Evolutionary conservation across 495 filamentous ascomycete genomes (phyloP).

Genomic region (Elasticomyces elasticus): DNA sequence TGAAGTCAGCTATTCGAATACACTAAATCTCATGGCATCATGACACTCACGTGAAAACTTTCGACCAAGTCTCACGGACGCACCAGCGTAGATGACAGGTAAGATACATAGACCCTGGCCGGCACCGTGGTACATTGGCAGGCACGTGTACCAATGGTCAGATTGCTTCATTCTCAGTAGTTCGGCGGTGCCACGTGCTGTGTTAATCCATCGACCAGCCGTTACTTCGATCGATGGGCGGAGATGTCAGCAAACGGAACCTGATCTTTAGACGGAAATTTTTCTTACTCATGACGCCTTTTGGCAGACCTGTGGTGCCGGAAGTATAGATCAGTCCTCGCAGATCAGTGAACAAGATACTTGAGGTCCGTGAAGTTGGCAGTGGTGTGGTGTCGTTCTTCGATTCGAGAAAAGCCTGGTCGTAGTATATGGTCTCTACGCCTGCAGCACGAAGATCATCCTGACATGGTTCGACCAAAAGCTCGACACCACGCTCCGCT

Average conservation of each 20-base stretch:
- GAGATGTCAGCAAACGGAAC: too few relatives aligned
- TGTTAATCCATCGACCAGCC: constrained; percentile 8
- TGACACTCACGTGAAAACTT: constrained; percentile 54
- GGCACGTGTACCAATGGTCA: constrained; percentile 80
- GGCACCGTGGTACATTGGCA: constrained; percentile 80
- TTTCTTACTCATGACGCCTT: constrained; percentile 77
- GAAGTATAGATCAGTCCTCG: constrained; percentile 74
- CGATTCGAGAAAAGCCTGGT: constrained; percentile 8
- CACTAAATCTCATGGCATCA: not conserved
- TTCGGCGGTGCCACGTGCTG: constrained; percentile 1
- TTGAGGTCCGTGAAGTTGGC: not conserved
- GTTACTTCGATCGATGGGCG: too few relatives aligned
- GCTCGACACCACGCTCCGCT: constrained; percentile 6
- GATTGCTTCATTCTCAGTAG: constrained; percentile 41
- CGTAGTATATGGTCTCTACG: constrained; percentile 7
- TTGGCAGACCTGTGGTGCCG: constrained; percentile 85
- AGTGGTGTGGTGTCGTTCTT: constrained; percentile 12
- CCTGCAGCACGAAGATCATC: constrained; percentile 1
- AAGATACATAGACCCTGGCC: constrained; percentile 50
- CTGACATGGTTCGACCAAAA: constrained; percentile 11
- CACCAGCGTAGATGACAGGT: constrained; percentile 43
- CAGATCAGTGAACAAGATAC: constrained; percentile 40
- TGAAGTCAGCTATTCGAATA: not conserved
- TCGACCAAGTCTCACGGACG: constrained; percentile 63
- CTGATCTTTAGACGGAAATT: too few relatives aligned